phyloP scores from a whole-genome alignment of 1,284 basidiomycete genomes.

The Rhodotorula sp. region DNA sequence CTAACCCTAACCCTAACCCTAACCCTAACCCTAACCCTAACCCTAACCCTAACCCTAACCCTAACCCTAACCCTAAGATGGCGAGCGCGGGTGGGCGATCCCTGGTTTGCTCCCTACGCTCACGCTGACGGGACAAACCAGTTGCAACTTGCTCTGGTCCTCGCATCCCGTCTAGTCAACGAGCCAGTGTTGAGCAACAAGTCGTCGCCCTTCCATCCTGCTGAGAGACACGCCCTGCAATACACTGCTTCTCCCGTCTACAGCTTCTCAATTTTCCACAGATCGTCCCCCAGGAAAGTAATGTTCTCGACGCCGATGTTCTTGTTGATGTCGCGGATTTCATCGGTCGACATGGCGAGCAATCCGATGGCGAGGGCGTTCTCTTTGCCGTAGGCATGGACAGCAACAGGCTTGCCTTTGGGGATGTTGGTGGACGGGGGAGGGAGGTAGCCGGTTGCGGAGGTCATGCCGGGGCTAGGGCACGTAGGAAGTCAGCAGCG shows the following conservation, averaged over 20 bases:
- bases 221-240: no score
- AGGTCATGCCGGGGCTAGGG: constrained; percentile 78
- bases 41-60: no score
- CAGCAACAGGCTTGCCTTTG: constrained; percentile 72
- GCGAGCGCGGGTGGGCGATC: no score
- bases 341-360: constrained; percentile 77
- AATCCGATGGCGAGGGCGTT: constrained; percentile 85
- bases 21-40: no score
- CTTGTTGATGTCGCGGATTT: constrained; percentile 86
- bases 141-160: no score
- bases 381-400: constrained; percentile 95
- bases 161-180: no score
- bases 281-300: constrained; percentile 82
- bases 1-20: no score
- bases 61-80: no score
- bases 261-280: constrained; percentile 75
- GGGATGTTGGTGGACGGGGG: constrained; percentile 67
- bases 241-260: constrained; percentile 2
- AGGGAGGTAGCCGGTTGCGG: constrained; percentile 83
- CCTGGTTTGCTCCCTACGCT: no score
- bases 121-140: no score
- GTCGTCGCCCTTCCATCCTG: no score
- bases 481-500: neutral
- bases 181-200: no score
- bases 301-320: constrained; percentile 85